These are phyloP conservation scores for Mycena alexandri DNA, from an alignment of 768 basidiomycete species.

Conservation along the genomic window DNA sequence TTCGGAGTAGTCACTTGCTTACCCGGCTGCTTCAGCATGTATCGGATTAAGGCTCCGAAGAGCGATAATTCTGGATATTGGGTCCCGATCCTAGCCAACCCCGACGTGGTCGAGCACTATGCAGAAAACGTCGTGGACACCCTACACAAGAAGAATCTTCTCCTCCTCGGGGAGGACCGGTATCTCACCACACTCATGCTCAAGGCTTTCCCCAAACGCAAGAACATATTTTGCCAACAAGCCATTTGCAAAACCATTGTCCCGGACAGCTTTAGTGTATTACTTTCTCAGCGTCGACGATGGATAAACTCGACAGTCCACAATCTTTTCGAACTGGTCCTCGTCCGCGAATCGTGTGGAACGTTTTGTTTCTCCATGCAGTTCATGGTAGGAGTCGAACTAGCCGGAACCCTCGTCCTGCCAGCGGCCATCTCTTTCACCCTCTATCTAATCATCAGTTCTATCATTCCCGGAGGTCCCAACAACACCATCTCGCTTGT, in stretches of 20 bases:
- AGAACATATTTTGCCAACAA: slow-evolving; percentile 98
- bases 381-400: slow-evolving; percentile 98
- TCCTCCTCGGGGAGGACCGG: slow-evolving; percentile 98
- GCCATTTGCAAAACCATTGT: slow-evolving; percentile 99
- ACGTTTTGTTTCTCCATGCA: slow-evolving; percentile 99
- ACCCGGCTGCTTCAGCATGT: slow-evolving; percentile 99
- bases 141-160: slow-evolving; percentile 98
- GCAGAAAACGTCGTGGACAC: slow-evolving; percentile 99
- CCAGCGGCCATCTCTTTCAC: slow-evolving; percentile 99
- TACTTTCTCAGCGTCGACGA: slow-evolving; percentile 95
- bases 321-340: slow-evolving; percentile 91
- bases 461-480: slow-evolving; percentile 86
- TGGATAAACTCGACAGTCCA: slow-evolving; percentile 99
- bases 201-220: slow-evolving; percentile 99
- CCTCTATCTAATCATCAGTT: slow-evolving; percentile 88
- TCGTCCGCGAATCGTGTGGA: slow-evolving; percentile 98
- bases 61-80: slow-evolving; percentile 92
- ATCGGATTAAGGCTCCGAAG: slow-evolving; percentile 98
- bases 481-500: slow-evolving; percentile 87
- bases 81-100: slow-evolving; percentile 99
- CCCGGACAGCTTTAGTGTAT: slow-evolving; percentile 93
- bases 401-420: slow-evolving; percentile 94
- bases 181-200: slow-evolving; percentile 97
- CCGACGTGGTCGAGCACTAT: slow-evolving; percentile 98
- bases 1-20: slow-evolving; percentile 99